These are phyloP conservation scores for Climacium dendroides DNA, from an alignment of 225 moss, liverwort and hornwort species.

Conservation along the genomic window DNA sequence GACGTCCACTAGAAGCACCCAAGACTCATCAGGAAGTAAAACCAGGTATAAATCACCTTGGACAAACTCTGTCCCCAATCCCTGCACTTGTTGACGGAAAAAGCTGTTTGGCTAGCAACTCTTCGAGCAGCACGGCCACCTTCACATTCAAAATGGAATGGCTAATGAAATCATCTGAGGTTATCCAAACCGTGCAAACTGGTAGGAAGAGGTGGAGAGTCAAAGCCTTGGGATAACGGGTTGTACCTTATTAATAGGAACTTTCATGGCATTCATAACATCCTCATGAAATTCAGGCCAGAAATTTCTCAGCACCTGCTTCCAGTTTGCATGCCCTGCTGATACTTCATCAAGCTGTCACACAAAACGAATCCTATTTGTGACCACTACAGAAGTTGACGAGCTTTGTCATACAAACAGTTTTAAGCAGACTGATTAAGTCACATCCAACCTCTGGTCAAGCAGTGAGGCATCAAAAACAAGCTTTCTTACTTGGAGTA, in stretches of 20 bases:
- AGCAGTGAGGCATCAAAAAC: not conserved
- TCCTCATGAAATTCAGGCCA: conserved; percentile 89
- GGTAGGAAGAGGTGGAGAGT: not conserved
- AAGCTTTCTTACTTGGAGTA: not conserved
- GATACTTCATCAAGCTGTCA: conserved; percentile 91
- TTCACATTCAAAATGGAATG: conserved; percentile 12
- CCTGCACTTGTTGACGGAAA: conserved; percentile 45
- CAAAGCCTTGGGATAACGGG: not conserved
- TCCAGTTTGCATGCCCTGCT: conserved; percentile 80
- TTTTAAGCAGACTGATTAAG: not conserved
- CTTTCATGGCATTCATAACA: conserved; percentile 53
- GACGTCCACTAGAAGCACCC: not conserved
- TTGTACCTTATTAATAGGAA: conserved; percentile 72
- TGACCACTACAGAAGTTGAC: not conserved
- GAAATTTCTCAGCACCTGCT: conserved; percentile 51
- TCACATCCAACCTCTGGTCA: not conserved
- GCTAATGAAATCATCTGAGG: not conserved
- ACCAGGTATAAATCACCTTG: conserved; percentile 35
- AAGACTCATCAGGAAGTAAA: not conserved
- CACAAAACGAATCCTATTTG: not conserved
- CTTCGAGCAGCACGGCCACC: conserved; percentile 82
- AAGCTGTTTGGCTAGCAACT: conserved; percentile 52
- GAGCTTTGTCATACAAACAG: not conserved
- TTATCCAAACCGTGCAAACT: not conserved
- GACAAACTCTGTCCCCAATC: conserved; percentile 45